Base-by-base conservation (phyloP, 2,329 filamentous ascomycete genomes). In the Fusarium citri region DNA sequence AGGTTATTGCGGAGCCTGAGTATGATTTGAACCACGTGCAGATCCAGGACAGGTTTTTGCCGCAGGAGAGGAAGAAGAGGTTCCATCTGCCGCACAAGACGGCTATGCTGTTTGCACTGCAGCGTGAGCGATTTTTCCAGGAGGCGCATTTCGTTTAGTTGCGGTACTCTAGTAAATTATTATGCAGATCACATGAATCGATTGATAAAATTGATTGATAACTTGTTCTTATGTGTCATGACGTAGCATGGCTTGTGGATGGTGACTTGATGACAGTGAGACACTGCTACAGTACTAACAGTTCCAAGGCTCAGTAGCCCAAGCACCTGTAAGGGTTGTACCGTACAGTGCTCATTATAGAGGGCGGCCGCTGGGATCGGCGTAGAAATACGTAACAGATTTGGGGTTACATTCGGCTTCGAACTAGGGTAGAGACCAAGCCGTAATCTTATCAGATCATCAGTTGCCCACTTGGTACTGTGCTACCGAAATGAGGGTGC, bases 71-170 rank as follows among this genome's bases (percentile, higher is more conserved):
- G 59, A 76, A 76, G 72, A 75, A 76, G 64, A 64, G 73, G 1
- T 75, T 76, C 64, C 71, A 76, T 54, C 51, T 76, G 22, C 74
- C 74, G 8, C 74, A 76, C 65, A 76, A 76, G 71, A 76, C 72
- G 34, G 64, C 74, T 8, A 70, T 76, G 55, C 60, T 76, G 8
- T 68, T 76, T 46, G 74, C 74, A 6, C 64, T 76, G 18, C 72
- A 74, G 48, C 65, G 74, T 47, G 73, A 76, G 28, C 73, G 74
- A 46, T 76, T 76, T 59, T 76, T 76, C 55, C 73, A 75, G 8
- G 74, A 76, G 49, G 74, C 53, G 0, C 65, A 74, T 41, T 72
- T 76, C 46, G 70, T 76, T 15, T 61, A 61, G 40, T 61, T 55
- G 8, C n/a, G 41, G 22, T 43, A 26, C 6, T 14, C n/a, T 34